phyloP scores from a whole-genome alignment of 129 eudicot genomes.

The Saussurea involucrata region DNA sequence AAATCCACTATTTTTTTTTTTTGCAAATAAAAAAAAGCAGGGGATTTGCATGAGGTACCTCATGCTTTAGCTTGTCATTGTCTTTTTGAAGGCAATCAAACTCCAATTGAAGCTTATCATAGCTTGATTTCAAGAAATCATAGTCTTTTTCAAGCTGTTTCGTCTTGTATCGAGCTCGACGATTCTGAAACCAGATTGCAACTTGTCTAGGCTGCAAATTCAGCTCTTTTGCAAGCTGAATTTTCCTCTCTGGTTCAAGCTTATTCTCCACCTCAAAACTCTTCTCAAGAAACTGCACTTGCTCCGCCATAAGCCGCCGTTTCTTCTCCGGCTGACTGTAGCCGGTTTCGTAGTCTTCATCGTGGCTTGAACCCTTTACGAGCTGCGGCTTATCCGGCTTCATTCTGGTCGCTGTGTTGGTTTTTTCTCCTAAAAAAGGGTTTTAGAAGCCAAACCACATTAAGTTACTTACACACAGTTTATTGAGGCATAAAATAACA shows the following conservation, averaged over 20 bases:
- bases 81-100: neutral
- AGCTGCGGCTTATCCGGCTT: constrained; percentile 2
- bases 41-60: neutral
- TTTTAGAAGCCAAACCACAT: constrained; percentile 10
- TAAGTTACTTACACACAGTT: neutral
- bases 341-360: neutral
- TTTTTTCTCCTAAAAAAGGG: constrained; percentile 24
- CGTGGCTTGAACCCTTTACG: neutral
- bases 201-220: constrained; percentile 10
- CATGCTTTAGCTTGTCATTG: neutral
- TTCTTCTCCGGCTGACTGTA: constrained; percentile 12
- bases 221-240: constrained; percentile 8
- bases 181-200: constrained; percentile 11
- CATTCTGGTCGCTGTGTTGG: constrained; percentile 2
- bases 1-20: neutral
- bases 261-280: constrained; percentile 11
- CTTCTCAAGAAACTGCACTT: neutral
- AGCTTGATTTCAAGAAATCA: neutral
- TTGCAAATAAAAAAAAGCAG: neutral
- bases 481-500: neutral
- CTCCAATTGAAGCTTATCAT: neutral
- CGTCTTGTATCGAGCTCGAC: constrained; percentile 2
- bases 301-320: neutral
- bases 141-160: constrained; percentile 16
- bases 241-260: constrained; percentile 7